Evolutionary conservation across 768 basidiomycete species (phyloP), one percentile per base, ranked within the genome.

Genomic region (Obba rivulosa): DNA sequence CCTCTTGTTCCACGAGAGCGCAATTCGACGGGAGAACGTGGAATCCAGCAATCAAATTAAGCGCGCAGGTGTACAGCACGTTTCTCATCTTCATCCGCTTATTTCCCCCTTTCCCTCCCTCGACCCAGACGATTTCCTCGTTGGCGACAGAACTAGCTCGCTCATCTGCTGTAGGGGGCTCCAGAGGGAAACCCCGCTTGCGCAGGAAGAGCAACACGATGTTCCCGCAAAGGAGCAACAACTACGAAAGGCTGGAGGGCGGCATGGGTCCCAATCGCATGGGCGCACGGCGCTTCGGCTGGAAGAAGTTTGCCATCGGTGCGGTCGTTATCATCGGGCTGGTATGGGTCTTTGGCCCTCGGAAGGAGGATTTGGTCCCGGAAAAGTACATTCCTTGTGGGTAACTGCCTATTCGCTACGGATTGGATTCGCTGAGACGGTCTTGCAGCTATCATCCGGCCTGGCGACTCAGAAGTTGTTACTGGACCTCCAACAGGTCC

Each of bases 271-370:
- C 79, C 1, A 63, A 65, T 36, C 65, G 75, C 18, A 44, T 37
- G 8, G 53, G 46, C 18, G 40, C 37, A 24, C 43, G 57, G 35
- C 51, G 62, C 43, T 69, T 52, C 54, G 64, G 62, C 17, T 88
- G 86, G 86, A 87, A 80, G 64, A 85, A 79, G 67, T 75, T 87
- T 47, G 78, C 75, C 3, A 62, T 87, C 7, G 83, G 72, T 3
- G 82, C 79, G 44, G 72, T 63, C 2, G 62, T 79, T 1, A 62
- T 87, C 39, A 68, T 87, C 49, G 73, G 68, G 8, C 59, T 86
- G 38, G 77, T 89, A 22, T 90, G 80, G 74, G 67, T 87, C 47
- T 78, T 87, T 62, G 78, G 79, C 8, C 85, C 86, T 7, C 54
- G 76, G 39, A 61, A 63, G 61, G 58, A 55, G 54, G 54, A 57